These are phyloP conservation scores for Ascochyta lentis DNA, from an alignment of 2,329 filamentous ascomycete species.

Conservation along the genomic window DNA sequence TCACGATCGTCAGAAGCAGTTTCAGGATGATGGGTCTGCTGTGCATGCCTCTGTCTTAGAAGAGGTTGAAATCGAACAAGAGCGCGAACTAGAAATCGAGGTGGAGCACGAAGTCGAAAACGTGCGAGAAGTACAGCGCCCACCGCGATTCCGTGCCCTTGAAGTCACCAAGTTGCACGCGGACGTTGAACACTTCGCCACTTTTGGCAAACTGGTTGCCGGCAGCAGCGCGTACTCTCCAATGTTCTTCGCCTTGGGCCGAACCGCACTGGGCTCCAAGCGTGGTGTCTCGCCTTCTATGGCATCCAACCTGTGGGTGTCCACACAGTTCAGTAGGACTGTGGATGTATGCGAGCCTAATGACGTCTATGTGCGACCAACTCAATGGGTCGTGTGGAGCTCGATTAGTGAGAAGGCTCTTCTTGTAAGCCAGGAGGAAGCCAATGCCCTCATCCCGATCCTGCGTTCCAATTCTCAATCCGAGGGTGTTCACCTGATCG, in stretches of 20 bases:
- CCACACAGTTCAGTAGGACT: constrained; percentile 58
- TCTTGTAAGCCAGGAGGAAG: constrained; percentile 69
- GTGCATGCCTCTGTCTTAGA: constrained; percentile 61
- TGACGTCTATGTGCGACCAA: constrained; percentile 56
- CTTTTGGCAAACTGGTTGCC: constrained; percentile 53
- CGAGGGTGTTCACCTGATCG: constrained; percentile 55
- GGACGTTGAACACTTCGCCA: constrained; percentile 56
- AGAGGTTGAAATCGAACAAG: constrained; percentile 55
- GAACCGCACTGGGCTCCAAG: constrained; percentile 49
- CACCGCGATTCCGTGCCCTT: constrained; percentile 49
- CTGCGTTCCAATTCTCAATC: constrained; percentile 36
- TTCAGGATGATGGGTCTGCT: constrained; percentile 55
- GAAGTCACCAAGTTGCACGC: constrained; percentile 56
- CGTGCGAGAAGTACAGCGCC: constrained; percentile 62
- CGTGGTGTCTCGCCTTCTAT: constrained; percentile 31
- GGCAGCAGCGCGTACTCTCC: constrained; percentile 49
- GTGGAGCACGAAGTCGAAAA: constrained; percentile 54
- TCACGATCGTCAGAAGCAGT: constrained; percentile 39
- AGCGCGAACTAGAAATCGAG: constrained; percentile 62
- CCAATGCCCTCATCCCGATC: constrained; percentile 60
- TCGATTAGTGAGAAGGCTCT: constrained; percentile 56
- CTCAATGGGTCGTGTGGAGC: constrained; percentile 70
- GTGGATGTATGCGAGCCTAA: constrained; percentile 49
- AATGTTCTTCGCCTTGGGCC: constrained; percentile 53
- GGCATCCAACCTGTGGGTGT: constrained; percentile 47